Base-by-base conservation (phyloP, 768 basidiomycete genomes). In the Agrocybe chaxingu region DNA sequence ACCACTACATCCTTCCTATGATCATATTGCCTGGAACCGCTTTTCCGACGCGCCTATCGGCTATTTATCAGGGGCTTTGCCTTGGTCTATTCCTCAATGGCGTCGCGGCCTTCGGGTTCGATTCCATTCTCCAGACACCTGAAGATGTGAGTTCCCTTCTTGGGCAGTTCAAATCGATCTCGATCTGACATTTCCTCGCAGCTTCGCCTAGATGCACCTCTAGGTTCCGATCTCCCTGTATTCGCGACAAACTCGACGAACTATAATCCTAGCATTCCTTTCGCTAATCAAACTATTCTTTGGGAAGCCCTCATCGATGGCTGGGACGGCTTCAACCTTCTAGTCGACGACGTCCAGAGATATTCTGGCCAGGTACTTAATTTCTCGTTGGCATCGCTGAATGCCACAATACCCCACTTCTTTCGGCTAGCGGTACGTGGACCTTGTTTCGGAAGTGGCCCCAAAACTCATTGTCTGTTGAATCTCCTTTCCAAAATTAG, bases 341-440 rank as follows among this genome's bases (percentile, higher is more conserved):
- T 94, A 10, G 79, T 92, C n/a, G 89, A 94, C 61, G 92, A 94
- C 57, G 91, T 95, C 0, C 82, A 91, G 63, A 75, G 85, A 56
- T 92, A 87, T 60, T 64, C 75, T n/a, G 89, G 92, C 8, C 66
- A 71, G 10, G 82, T 80, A 3, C 69, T 89, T 42, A 89, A 89
- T 58, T 91, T 79, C 62, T 82, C 84, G 12, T 72, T 92, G n/a
- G 75, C 74, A 16, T 75, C 77, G 11, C 72, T 92, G 45, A 75
- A 87, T 45, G 61, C 72, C 1, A 73, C 71, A 13, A 57, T 92
- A 9, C 82, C 84, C 0, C 92, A 86, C 62, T 90, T 86, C 73
- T 89, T 92, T 67, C 75, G 90, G 57, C 73, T 89, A 50, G 90
- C 87, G 13, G 87, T 91, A 55, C 75, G 86, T 77, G 16, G 13